These are phyloP conservation scores for Elongisporangium anandrum DNA, from an alignment of 352 stramenopile species.

Conservation along the genomic window DNA sequence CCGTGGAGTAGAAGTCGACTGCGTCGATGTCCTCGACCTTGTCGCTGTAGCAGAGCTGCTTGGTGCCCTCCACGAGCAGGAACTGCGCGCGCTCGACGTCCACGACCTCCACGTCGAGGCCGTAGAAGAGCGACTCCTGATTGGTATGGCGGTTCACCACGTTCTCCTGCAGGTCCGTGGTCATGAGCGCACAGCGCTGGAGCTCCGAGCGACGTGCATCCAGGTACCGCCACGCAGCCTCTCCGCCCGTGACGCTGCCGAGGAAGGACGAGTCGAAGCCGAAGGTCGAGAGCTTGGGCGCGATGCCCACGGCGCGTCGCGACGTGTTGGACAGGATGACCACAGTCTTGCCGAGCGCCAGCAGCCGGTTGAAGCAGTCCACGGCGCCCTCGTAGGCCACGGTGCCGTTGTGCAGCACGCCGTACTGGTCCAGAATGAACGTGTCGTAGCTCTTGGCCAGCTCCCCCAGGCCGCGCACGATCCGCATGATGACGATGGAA, in stretches of 20 bases:
- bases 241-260: conserved; percentile 46
- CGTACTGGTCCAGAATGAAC: conserved; percentile 91
- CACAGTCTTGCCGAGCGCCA: conserved; percentile 56
- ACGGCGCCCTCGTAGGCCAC: conserved; percentile 55
- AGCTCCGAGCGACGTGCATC: conserved; percentile 16
- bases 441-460: conserved; percentile 74
- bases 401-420: conserved; percentile 89
- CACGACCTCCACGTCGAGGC: conserved; percentile 39
- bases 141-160: conserved; percentile 28
- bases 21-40: conserved; percentile 18
- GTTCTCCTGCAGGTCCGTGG: conserved; percentile 22
- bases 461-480: conserved; percentile 26
- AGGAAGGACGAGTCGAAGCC: conserved; percentile 64
- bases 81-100: conserved; percentile 37
- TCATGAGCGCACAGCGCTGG: conserved; percentile 35
- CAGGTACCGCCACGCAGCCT: conserved; percentile 44
- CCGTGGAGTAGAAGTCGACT: conserved; percentile 43
- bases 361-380: conserved; percentile 57
- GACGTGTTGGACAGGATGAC: conserved; percentile 89
- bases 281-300: conserved; percentile 49
- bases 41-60: conserved; percentile 48
- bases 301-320: conserved; percentile 45
- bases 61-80: conserved; percentile 50
- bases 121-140: conserved; percentile 41
- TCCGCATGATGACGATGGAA: conserved; percentile 8